Percentiles rank a stretch among this genome's conserved stretches.
These are phyloP conservation scores for Monosporozyma siamensis DNA, from an alignment of 805 yeast species.

Conservation along the genomic window DNA sequence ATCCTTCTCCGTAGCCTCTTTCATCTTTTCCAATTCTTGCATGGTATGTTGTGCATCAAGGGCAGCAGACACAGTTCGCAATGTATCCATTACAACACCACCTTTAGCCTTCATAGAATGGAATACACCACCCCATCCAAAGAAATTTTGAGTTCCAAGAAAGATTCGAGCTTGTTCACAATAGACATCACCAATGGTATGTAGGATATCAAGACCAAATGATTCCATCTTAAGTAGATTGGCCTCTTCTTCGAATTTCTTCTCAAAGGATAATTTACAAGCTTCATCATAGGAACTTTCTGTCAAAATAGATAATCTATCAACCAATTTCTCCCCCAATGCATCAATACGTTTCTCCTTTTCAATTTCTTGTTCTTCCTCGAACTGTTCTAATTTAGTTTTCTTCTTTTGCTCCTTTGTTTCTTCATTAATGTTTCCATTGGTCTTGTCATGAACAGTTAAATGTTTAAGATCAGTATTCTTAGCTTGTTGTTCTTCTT, in stretches of 20 bases:
- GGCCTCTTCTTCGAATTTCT: slow-evolving; percentile 69
- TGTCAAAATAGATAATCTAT: slow-evolving; percentile 44
- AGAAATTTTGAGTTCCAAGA: slow-evolving; percentile 52
- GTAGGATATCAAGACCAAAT: slow-evolving; percentile 74
- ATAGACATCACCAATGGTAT: slow-evolving; percentile 64
- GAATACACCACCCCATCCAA: slow-evolving; percentile 65
- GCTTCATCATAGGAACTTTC: slow-evolving; percentile 57
- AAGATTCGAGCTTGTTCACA: slow-evolving; percentile 55
- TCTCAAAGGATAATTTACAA: slow-evolving; percentile 52
- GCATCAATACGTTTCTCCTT: slow-evolving; percentile 56
- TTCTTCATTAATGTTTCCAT: slow-evolving; percentile 1
- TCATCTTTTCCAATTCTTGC: slow-evolving; percentile 62
- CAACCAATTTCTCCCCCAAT: slow-evolving; percentile 49
- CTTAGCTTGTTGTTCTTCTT: slow-evolving; percentile 3
- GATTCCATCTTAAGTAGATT: slow-evolving; percentile 75
- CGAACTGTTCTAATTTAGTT: slow-evolving; percentile 49
- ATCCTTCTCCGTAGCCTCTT: slow-evolving; percentile 36
- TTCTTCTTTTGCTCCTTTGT: slow-evolving; percentile 28
- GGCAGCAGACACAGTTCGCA: slow-evolving; percentile 62
- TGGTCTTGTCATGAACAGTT: background rate
- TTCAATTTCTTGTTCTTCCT: slow-evolving; percentile 65
- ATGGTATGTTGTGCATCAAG: slow-evolving; percentile 71
- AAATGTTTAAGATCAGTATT: background rate
- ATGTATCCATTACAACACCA: slow-evolving; percentile 61
- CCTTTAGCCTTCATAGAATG: slow-evolving; percentile 66